A percentile compares a stretch with the other conserved stretches of the same genome.
phyloP scores from a whole-genome alignment of 108 stramenopile species.

The Nannochloropsis gaditana region DNA sequence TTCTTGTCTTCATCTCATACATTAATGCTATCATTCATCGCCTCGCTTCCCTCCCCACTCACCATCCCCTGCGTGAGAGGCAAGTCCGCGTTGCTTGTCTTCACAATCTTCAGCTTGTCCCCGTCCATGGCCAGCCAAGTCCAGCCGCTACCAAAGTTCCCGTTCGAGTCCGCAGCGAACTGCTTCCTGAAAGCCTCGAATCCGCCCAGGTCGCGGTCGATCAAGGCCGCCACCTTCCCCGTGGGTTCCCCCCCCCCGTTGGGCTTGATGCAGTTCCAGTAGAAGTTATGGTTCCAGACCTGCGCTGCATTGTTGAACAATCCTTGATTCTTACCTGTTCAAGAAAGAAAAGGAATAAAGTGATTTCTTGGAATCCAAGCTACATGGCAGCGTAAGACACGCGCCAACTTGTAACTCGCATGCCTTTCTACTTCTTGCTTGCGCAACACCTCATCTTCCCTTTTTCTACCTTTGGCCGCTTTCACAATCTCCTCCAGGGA shows the following conservation, averaged over 20 bases:
- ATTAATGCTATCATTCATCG: not conserved
- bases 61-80: conserved; percentile 39
- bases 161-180: not conserved
- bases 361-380: not conserved
- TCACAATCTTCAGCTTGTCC: conserved; percentile 39
- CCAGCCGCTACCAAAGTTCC: conserved; percentile 57
- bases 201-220: conserved; percentile 50
- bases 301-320: conserved; percentile 67
- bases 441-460: not conserved
- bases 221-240: conserved; percentile 50
- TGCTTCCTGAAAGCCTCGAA: conserved; percentile 43
- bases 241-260: conserved; percentile 60
- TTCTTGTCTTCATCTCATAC: too few relatives aligned
- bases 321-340: conserved; percentile 34
- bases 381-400: too few relatives aligned
- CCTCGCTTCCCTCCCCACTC: not conserved
- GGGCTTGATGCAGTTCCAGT: conserved; percentile 65
- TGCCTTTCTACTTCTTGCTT: not conserved
- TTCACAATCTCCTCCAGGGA: conserved; percentile 48
- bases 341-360: not conserved
- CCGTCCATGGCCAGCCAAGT: conserved; percentile 51
- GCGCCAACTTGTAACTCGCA: too few relatives aligned
- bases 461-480: conserved; percentile 17
- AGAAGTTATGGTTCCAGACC: conserved; percentile 66
- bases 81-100: conserved; percentile 50